A percentile compares a stretch with the other conserved stretches of the same genome.
Conservation (phyloP, 1,284 basidiomycete species). For the Apiotrichum akiyoshidainum region DNA sequence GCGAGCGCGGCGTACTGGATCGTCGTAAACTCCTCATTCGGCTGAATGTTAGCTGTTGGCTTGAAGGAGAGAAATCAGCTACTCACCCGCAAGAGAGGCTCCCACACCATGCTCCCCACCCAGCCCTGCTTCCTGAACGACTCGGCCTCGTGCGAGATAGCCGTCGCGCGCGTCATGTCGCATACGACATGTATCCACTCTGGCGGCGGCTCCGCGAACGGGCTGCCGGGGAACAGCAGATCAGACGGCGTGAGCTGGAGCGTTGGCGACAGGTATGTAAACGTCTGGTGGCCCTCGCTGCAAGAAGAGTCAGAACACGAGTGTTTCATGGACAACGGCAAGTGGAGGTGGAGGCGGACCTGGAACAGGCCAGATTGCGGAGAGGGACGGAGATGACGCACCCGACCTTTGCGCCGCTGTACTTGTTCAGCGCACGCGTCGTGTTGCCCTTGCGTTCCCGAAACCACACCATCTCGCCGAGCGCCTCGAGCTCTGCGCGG, state of each 20-base stretch:
- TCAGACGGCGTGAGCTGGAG: conserved; percentile 69
- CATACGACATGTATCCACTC: conserved; percentile 79
- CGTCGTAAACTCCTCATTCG: neutral
- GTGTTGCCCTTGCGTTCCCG: conserved; percentile 64
- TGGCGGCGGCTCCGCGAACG: conserved; percentile 54
- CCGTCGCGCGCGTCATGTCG: conserved; percentile 66
- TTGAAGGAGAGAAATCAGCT: too few species aligned
- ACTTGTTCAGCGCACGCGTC: conserved; percentile 69
- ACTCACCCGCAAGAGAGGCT: conserved; percentile 60
- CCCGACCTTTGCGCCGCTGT: conserved; percentile 69
- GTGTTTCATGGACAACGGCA: neutral
- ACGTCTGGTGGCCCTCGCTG: conserved; percentile 57
- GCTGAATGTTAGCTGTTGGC: neutral
- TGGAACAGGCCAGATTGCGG: neutral
- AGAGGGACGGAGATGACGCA: conserved; percentile 40
- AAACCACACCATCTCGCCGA: conserved; percentile 77
- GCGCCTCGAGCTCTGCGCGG: conserved; percentile 59
- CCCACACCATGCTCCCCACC: conserved; percentile 68
- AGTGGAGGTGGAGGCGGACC: neutral
- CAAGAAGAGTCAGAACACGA: neutral
- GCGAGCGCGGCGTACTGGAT: conserved; percentile 20
- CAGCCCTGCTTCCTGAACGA: conserved; percentile 55
- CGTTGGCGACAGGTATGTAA: conserved; percentile 74
- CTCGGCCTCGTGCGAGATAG: conserved; percentile 64
- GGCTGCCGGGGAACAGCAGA: conserved; percentile 54